phyloP scores from a whole-genome alignment of 345 rosid genomes.

The Populus deltoides region DNA sequence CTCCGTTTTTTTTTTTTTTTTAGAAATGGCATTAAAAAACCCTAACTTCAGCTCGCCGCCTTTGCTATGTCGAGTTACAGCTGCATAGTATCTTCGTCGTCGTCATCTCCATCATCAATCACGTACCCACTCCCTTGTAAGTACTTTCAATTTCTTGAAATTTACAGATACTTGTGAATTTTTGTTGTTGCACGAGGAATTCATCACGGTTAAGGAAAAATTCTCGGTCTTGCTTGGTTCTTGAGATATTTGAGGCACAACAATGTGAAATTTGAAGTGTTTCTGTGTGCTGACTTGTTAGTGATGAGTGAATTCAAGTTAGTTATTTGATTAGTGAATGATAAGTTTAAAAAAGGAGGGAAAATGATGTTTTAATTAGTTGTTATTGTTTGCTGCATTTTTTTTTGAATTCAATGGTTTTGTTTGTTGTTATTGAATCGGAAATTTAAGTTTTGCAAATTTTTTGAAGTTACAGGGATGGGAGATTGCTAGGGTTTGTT shows the following conservation, averaged over 20 bases:
- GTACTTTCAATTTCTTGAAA: background rate
- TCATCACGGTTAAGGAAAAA: background rate
- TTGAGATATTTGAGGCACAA: background rate
- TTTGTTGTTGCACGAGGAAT: background rate
- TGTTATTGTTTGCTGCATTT: background rate
- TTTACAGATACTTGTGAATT: background rate
- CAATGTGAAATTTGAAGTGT: background rate
- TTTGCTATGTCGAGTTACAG: slow-evolving; percentile 19
- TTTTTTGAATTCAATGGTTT: background rate
- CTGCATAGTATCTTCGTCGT: background rate
- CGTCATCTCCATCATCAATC: background rate
- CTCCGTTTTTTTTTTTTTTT: slow-evolving; percentile 1
- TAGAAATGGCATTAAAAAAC: slow-evolving; percentile 32
- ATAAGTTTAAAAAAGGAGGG: background rate
- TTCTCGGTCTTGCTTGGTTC: background rate
- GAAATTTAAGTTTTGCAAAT: background rate
- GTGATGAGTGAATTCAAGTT: background rate
- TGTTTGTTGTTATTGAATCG: slow-evolving; percentile 16
- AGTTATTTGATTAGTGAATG: background rate
- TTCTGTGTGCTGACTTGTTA: background rate
- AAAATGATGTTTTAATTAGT: background rate
- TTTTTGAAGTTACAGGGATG: slow-evolving; percentile 20
- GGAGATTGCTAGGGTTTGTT: slow-evolving; percentile 7
- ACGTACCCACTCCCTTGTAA: background rate
- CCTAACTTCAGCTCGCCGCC: slow-evolving; percentile 56